Base-by-base conservation (phyloP, 2,329 filamentous ascomycete species). In the Aspergillus pseudoterreus region DNA sequence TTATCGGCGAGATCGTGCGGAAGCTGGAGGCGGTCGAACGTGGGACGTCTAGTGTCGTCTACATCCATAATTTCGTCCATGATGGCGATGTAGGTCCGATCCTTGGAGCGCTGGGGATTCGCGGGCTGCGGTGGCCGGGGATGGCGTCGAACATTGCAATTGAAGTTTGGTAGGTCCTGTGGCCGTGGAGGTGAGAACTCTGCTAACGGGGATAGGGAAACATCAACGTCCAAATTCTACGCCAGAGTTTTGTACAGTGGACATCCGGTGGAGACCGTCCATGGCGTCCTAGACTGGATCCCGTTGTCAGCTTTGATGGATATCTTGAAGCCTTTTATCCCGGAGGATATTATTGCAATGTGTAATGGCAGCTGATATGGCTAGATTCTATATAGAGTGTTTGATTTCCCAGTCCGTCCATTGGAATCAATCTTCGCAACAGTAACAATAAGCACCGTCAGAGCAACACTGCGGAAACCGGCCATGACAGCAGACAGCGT, bases 131-230 rank as follows among this genome's bases (percentile, higher is more conserved):
- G n/a, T 73, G 70, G 70, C 70, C 70, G 1, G 70, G 62, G 1
- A 73, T 73, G 69, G 70, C 54, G 15, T 66, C 67, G 0, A 73
- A 72, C 32, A 59, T 72, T 54, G 70, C 69, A 2, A 61, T 73
- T 49, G 70, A 72, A 48, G 53, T 73, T 46, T 73, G 70, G 70
- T 70, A 59, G 48, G 63, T 32, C 11, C 11, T 36, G 1, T 38
- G 12, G n/a, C 19, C 3, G 10, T 19, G 17, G 2, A 11, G 9
- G 19, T 35, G 6, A 5, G 4, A 24, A 2, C 10, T 0, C 10
- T 21, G 3, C 5, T 10, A 14, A 4, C 0, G 12, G 2, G 6
- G 4, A 3, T 32, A 67, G 63, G 64, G 51, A 63, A 53, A 66
- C 57, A 0, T 45, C 51, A 1, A 14, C 43, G 4, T 32, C 42